Conservation (phyloP, 345 rosid genomes). For the Salix dunnii region DNA sequence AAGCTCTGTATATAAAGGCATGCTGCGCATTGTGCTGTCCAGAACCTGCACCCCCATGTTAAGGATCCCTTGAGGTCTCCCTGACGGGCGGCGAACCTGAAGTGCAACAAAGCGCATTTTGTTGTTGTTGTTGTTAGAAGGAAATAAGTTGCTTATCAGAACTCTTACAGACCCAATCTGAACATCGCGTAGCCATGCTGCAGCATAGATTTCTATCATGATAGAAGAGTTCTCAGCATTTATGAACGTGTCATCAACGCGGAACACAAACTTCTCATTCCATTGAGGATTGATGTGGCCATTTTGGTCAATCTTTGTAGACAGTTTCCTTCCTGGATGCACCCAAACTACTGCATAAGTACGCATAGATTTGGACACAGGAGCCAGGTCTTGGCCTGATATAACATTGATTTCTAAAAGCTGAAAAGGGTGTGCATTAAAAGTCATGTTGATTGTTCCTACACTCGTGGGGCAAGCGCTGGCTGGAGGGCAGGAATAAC, state of each 20-base stretch:
- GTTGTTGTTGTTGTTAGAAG: slow-evolving; percentile 26
- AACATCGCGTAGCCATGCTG: slow-evolving; percentile 82
- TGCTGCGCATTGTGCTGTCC: slow-evolving; percentile 65
- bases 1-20: slow-evolving; percentile 64
- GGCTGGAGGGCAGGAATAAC: background rate
- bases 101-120: slow-evolving; percentile 30
- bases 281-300: slow-evolving; percentile 69
- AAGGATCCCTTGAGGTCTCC: slow-evolving; percentile 85
- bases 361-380: slow-evolving; percentile 70
- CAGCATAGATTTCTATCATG: slow-evolving; percentile 72
- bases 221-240: slow-evolving; percentile 53
- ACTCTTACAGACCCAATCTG: slow-evolving; percentile 67
- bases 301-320: slow-evolving; percentile 64
- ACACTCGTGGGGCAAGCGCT: background rate
- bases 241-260: slow-evolving; percentile 61
- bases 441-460: slow-evolving; percentile 11
- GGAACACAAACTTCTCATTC: slow-evolving; percentile 85
- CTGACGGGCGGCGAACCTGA: slow-evolving; percentile 69
- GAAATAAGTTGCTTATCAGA: slow-evolving; percentile 46
- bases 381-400: slow-evolving; percentile 75
- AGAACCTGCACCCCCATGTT: slow-evolving; percentile 67
- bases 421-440: slow-evolving; percentile 34
- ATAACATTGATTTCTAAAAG: slow-evolving; percentile 67
- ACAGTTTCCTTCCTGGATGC: slow-evolving; percentile 56
- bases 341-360: slow-evolving; percentile 84